phyloP scores from a whole-genome alignment of 1,284 basidiomycete species.

The Anthracocystis setariae region DNA sequence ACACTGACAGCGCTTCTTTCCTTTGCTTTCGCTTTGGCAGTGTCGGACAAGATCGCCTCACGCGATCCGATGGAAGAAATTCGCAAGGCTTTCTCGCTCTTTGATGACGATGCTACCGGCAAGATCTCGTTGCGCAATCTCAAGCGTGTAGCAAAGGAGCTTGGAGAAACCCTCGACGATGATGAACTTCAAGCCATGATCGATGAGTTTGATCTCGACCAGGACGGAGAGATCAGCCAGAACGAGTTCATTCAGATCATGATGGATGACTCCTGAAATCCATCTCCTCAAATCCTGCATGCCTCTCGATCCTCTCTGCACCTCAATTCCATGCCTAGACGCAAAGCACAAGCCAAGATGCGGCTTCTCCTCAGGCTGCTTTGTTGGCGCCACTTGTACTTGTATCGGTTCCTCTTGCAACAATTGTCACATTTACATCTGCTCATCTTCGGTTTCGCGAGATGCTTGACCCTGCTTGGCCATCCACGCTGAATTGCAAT shows the following conservation, averaged over 20 bases:
- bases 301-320: too few species aligned
- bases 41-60: conserved; percentile 91
- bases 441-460: not conserved
- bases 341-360: too few species aligned
- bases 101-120: conserved; percentile 94
- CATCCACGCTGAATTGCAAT: too few species aligned
- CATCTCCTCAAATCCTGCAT: not conserved
- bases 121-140: conserved; percentile 93
- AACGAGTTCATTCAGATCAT: conserved; percentile 95
- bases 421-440: not conserved
- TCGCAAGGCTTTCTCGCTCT: conserved; percentile 90
- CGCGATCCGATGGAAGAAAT: conserved; percentile 98
- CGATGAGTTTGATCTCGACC: conserved; percentile 98
- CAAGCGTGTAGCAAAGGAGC: conserved; percentile 92
- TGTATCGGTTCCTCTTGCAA: conserved; percentile 9
- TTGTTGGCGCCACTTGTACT: conserved; percentile 7
- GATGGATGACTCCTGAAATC: conserved; percentile 78
- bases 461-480: not conserved
- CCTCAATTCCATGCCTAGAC: too few species aligned
- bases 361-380: too few species aligned
- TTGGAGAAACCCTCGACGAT: conserved; percentile 93
- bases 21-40: conserved; percentile 70
- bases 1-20: not conserved
- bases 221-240: conserved; percentile 96
- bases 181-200: conserved; percentile 99